Evolutionary conservation across 495 filamentous ascomycete genomes (phyloP).

Genomic region (Neurospora sp.): DNA sequence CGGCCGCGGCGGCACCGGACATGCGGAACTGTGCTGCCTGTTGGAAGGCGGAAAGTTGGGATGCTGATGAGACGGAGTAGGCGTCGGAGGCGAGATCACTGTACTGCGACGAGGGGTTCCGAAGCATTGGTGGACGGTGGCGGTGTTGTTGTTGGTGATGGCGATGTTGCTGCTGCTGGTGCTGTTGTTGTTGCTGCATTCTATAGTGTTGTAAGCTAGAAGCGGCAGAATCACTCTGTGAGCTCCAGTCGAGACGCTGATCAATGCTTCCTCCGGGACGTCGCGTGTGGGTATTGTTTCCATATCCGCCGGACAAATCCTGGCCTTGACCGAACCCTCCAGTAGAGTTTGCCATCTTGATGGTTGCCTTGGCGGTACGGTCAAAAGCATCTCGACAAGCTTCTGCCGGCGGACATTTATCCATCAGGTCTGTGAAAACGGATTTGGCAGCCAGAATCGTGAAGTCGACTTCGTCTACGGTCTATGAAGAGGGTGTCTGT

Average conservation of each 20-base stretch:
- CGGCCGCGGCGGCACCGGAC: slow-evolving; percentile 1
- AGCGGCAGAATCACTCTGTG: slow-evolving; percentile 10
- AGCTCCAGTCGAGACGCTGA: slow-evolving; percentile 23
- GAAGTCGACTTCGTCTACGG: slow-evolving; percentile 91
- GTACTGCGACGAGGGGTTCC: slow-evolving; percentile 2
- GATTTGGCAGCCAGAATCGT: slow-evolving; percentile 88
- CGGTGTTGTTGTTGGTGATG: background rate
- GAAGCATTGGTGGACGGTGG: background rate
- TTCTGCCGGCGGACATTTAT: slow-evolving; percentile 33
- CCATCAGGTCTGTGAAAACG: slow-evolving; percentile 32
- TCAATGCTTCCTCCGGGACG: slow-evolving; percentile 9
- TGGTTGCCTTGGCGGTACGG: slow-evolving; percentile 86
- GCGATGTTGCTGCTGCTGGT: slow-evolving; percentile 14
- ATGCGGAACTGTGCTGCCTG: slow-evolving; percentile 17
- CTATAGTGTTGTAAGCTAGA: slow-evolving; percentile 1
- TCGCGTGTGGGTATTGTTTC: slow-evolving; percentile 1
- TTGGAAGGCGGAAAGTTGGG: slow-evolving; percentile 10
- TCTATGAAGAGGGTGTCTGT: slow-evolving; percentile 34
- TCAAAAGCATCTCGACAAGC: slow-evolving; percentile 92
- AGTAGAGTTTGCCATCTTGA: slow-evolving; percentile 79
- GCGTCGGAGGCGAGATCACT: slow-evolving; percentile 8
- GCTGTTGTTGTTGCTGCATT: background rate
- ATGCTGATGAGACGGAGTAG: slow-evolving; percentile 13
- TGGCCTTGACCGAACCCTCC: slow-evolving; percentile 58
- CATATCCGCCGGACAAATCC: background rate